A percentile compares a stretch with the other conserved stretches of the same genome.
Evolutionary conservation across 768 basidiomycete genomes (phyloP).

Genomic region (Boletus rubropictus): DNA sequence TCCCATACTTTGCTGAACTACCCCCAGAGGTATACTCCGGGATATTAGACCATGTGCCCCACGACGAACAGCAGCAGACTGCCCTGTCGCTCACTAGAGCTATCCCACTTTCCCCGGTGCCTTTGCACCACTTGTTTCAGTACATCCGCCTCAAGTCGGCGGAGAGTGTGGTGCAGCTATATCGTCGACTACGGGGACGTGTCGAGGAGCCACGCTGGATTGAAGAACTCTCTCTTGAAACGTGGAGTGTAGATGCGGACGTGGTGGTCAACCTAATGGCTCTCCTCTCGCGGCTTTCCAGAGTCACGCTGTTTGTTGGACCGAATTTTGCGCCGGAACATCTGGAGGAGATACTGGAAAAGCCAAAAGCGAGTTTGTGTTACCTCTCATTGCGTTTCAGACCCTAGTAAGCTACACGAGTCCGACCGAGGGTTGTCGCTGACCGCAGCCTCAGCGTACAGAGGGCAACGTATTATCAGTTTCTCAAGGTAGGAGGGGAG

Average conservation of each 20-base stretch:
- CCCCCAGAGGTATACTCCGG: conserved; percentile 63
- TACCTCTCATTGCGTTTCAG: conserved; percentile 67
- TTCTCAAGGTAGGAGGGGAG: conserved; percentile 51
- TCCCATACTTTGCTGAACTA: conserved; percentile 31
- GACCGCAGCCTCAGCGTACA: conserved; percentile 43
- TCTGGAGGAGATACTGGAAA: conserved; percentile 59
- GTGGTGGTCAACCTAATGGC: conserved; percentile 64
- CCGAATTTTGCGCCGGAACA: conserved; percentile 77
- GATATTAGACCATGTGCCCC: conserved; percentile 50
- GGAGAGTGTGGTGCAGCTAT: conserved; percentile 52
- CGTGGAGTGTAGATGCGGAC: conserved; percentile 72
- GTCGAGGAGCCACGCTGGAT: conserved; percentile 37
- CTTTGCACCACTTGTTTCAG: conserved; percentile 53
- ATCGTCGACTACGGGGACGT: conserved; percentile 45
- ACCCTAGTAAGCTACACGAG: conserved; percentile 59
- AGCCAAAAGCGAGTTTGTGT: conserved; percentile 42
- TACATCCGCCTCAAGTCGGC: conserved; percentile 45
- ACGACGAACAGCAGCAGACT: conserved; percentile 43
- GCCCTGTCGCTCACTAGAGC: conserved; percentile 57
- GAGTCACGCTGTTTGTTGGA: conserved; percentile 64
- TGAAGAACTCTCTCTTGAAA: conserved; percentile 45
- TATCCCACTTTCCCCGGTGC: conserved; percentile 56
- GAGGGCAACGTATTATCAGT: conserved; percentile 74
- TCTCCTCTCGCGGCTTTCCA: conserved; percentile 46
- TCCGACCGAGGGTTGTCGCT: conserved; percentile 1